phyloP scores from a whole-genome alignment of 495 filamentous ascomycete species.

The Evernia prunastri region DNA sequence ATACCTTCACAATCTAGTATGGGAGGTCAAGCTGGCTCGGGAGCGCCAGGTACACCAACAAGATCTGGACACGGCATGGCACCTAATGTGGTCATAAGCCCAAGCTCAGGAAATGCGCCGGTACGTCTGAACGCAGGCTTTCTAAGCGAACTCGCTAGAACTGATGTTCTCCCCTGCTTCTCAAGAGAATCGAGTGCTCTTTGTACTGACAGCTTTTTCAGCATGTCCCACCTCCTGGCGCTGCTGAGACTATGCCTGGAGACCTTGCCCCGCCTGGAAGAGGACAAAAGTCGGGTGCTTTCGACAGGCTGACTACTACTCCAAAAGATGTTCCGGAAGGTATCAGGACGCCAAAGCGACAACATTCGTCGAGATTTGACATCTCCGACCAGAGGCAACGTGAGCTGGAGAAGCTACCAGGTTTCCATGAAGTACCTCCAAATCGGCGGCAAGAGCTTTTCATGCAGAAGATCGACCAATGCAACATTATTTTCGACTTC shows the following conservation, averaged over 20 bases:
- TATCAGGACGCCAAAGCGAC: constrained; percentile 87
- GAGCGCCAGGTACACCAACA: constrained; percentile 61
- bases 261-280: constrained; percentile 90
- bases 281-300: constrained; percentile 78
- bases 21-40: constrained; percentile 39
- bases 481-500: constrained; percentile 99
- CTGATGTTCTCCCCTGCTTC: background rate
- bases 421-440: constrained; percentile 97
- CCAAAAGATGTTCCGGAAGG: constrained; percentile 96
- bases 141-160: background rate
- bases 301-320: constrained; percentile 84
- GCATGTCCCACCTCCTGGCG: constrained; percentile 90
- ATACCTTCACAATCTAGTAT: constrained; percentile 30
- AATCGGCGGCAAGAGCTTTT: constrained; percentile 94
- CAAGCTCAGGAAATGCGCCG: constrained; percentile 59
- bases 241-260: constrained; percentile 95
- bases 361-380: constrained; percentile 96
- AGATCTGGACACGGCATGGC: constrained; percentile 61
- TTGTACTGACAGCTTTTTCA: constrained; percentile 32
- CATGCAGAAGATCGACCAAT: constrained; percentile 99
- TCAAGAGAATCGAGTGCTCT: background rate
- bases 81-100: constrained; percentile 92
- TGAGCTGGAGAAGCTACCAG: constrained; percentile 92
- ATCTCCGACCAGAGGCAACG: constrained; percentile 86
- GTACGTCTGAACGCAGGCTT: constrained; percentile 52